phyloP scores from a whole-genome alignment of 305 asterid genomes.

The Coffea humblotiana region DNA sequence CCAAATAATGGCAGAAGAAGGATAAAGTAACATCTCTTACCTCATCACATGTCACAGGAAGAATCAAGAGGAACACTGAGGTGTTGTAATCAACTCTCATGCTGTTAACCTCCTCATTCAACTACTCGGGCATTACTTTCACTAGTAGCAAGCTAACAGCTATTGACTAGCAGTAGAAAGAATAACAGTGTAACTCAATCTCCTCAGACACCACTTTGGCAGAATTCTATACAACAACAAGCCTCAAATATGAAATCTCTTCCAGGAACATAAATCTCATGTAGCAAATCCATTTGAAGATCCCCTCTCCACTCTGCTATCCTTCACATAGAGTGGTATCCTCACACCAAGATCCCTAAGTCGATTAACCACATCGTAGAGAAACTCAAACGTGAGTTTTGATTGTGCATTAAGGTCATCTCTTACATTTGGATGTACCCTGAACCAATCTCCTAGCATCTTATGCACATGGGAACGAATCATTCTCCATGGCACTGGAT shows the following conservation, averaged over 20 bases:
- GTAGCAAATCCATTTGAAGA: slow-evolving; percentile 24
- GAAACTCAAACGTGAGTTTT: slow-evolving; percentile 70
- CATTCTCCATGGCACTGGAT: slow-evolving; percentile 96
- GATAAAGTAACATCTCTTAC: background rate
- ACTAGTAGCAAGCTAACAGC: background rate
- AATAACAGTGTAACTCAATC: background rate
- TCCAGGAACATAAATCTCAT: background rate
- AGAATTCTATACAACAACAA: background rate
- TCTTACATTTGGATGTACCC: slow-evolving; percentile 66
- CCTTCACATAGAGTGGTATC: slow-evolving; percentile 64
- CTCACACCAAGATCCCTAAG: slow-evolving; percentile 62
- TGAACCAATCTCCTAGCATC: slow-evolving; percentile 89
- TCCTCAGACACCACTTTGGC: background rate
- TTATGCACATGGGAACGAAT: slow-evolving; percentile 86
- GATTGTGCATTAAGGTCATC: slow-evolving; percentile 66
- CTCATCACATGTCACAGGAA: background rate
- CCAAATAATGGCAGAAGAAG: background rate
- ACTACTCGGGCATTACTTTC: slow-evolving; percentile 9
- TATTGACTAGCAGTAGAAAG: background rate
- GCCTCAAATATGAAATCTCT: background rate
- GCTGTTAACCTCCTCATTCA: background rate
- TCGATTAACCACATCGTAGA: slow-evolving; percentile 57
- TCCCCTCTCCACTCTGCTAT: slow-evolving; percentile 9
- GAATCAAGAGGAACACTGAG: background rate
- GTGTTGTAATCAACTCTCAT: background rate